Conservation (phyloP, 2,329 filamentous ascomycete species). For the Penicillium sp. region DNA sequence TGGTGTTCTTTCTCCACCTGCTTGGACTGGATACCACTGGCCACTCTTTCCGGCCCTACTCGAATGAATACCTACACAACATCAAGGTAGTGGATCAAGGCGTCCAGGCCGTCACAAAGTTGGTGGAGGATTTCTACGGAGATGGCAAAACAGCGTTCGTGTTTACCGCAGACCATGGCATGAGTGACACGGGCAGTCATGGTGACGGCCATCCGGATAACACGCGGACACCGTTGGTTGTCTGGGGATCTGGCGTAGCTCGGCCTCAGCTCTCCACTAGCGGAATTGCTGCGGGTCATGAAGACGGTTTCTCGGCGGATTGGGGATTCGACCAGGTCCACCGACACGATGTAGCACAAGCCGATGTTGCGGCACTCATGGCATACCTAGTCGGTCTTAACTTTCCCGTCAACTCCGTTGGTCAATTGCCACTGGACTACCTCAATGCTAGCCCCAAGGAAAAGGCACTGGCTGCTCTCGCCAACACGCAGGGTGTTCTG, state of each 20-base stretch:
- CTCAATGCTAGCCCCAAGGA: slow-evolving; percentile 68
- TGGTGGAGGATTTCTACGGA: slow-evolving; percentile 82
- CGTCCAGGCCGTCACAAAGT: slow-evolving; percentile 74
- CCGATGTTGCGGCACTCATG: slow-evolving; percentile 94
- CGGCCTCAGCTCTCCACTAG: slow-evolving; percentile 61
- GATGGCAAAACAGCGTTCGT: slow-evolving; percentile 87
- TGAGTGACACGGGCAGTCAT: slow-evolving; percentile 99
- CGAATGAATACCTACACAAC: slow-evolving; percentile 90
- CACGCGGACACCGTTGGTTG: slow-evolving; percentile 86
- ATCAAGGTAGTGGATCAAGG: slow-evolving; percentile 92
- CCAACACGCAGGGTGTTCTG: slow-evolving; percentile 81
- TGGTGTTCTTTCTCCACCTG: slow-evolving; percentile 93
- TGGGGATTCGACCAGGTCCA: slow-evolving; percentile 79
- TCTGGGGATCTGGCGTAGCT: slow-evolving; percentile 89
- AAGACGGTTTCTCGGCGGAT: slow-evolving; percentile 80
- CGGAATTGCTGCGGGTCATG: slow-evolving; percentile 71
- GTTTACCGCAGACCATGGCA: slow-evolving; percentile 96
- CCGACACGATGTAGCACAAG: slow-evolving; percentile 88
- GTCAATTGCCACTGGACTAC: slow-evolving; percentile 82
- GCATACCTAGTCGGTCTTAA: slow-evolving; percentile 82
- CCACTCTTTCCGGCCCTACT: slow-evolving; percentile 84
- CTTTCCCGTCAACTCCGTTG: slow-evolving; percentile 95
- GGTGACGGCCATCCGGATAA: slow-evolving; percentile 97
- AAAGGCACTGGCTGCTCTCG: slow-evolving; percentile 79
- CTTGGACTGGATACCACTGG: slow-evolving; percentile 89